phyloP scores from a whole-genome alignment of 345 rosid species.

The Luvunga scandens region DNA sequence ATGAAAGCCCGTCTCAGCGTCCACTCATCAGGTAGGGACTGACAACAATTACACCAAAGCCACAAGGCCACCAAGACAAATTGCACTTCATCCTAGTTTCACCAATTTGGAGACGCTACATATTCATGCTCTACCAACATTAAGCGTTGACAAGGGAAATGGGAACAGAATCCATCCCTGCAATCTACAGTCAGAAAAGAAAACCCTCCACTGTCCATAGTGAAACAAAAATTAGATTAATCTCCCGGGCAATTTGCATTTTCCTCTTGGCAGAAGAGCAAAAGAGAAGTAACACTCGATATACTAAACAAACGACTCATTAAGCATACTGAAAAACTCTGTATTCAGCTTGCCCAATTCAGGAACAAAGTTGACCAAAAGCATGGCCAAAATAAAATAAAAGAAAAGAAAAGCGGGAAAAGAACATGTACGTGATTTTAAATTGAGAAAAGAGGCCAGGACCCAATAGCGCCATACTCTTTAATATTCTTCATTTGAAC shows the following conservation, averaged over 20 bases:
- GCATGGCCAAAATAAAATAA: constrained; percentile 13
- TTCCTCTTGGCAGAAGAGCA: neutral
- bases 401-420: constrained; percentile 14
- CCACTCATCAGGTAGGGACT: neutral
- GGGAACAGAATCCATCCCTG: neutral
- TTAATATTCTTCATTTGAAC: neutral
- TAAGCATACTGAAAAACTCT: constrained; percentile 20
- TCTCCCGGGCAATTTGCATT: constrained; percentile 16
- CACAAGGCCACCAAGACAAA: neutral
- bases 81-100: neutral
- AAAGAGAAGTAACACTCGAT: neutral
- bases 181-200: too few relatives aligned
- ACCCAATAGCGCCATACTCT: constrained; percentile 11
- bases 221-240: neutral
- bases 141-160: neutral
- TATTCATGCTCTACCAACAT: neutral
- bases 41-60: neutral
- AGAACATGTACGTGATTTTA: neutral
- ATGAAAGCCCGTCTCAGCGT: neutral
- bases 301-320: constrained; percentile 4
- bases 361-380: constrained; percentile 29
- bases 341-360: constrained; percentile 25
- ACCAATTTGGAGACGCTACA: neutral
- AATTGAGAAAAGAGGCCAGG: neutral
- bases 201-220: too few relatives aligned